Conservation (phyloP, 2,329 filamentous ascomycete genomes). For the Verticillium klebahnii region DNA sequence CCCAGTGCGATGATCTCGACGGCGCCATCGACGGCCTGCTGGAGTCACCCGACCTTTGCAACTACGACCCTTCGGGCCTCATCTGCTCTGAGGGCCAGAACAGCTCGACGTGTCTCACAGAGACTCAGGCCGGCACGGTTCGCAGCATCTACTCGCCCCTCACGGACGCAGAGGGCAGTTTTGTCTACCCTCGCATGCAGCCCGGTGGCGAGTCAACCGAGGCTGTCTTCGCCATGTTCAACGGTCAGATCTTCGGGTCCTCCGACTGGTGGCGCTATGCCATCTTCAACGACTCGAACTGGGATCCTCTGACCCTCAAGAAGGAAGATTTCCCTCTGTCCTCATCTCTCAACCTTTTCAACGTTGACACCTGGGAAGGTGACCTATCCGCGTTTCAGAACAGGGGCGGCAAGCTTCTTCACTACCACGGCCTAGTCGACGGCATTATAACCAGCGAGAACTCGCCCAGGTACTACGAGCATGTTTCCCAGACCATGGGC, state of each 20-base stretch:
- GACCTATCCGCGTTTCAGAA: conserved; percentile 32
- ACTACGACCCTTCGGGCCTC: conserved; percentile 34
- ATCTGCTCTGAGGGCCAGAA: conserved; percentile 28
- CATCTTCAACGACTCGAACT: conserved; percentile 32
- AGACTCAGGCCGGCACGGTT: conserved; percentile 32
- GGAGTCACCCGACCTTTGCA: conserved; percentile 37
- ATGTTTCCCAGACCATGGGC: conserved; percentile 38
- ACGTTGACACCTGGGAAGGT: conserved; percentile 31
- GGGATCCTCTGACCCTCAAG: conserved; percentile 27
- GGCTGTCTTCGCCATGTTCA: conserved; percentile 23
- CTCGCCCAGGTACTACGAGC: conserved; percentile 41
- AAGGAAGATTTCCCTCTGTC: conserved; percentile 29
- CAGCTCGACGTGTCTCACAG: conserved; percentile 31
- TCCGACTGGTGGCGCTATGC: conserved; percentile 33
- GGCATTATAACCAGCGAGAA: conserved; percentile 37
- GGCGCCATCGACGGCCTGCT: conserved; percentile 45
- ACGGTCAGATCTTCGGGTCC: conserved; percentile 15
- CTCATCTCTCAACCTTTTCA: conserved; percentile 28
- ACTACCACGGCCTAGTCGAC: conserved; percentile 41
- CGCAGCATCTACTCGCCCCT: conserved; percentile 25
- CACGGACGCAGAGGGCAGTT: conserved; percentile 23
- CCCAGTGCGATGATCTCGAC: conserved; percentile 46
- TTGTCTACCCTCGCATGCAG: conserved; percentile 41
- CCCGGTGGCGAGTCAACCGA: conserved; percentile 44
- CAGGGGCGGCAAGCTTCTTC: conserved; percentile 37